Evolutionary conservation across 2,329 filamentous ascomycete species (phyloP), one percentile per base, ranked within the genome.

Genomic region (Penicillium sumatraense): DNA sequence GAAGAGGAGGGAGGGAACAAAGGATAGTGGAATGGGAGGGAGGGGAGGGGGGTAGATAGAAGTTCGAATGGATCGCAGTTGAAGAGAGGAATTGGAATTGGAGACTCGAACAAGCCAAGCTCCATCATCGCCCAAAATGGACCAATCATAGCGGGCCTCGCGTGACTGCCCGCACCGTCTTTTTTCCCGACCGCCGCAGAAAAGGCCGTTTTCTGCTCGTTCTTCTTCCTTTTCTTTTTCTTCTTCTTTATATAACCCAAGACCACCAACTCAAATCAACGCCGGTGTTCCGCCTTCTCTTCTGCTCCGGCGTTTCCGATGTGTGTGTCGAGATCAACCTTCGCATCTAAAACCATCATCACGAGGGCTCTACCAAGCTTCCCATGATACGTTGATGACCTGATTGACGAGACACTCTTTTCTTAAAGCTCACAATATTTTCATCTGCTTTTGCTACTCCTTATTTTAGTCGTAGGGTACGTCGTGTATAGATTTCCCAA

Each of bases 331-430:
- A 90, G 88, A 91, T 77, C 69, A 80, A 82, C 69, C 76, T 73
- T 83, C 87, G 83, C 84, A 85, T 88, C 80, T 88, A 91, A 91
- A 91, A 91, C 88, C 88, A 88, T 90, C 83, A 84, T 86, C 83
- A 86, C 85, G 88, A 91, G 74, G 74, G 72, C 73, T 75, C 59
- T 60, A 61, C 49, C 26, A 65, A 42, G 70, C 69, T 74, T 58
- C 68, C 70, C 73, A 77, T 73, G 72, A 78, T 72, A 66, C 73
- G 75, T 64, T 77, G 75, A 78, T 78, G 75, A 78, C 75, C 75
- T 77, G 72, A 71, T 59, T 74, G 74, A 70, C 69, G 75, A 69
- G 70, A 77, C 75, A 77, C 59, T 57, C 53, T 49, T 52, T 62
- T 55, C 26, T 48, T 40, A 31, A 13, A n/a, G n/a, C 20, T 52